These are phyloP conservation scores for Oidium heveae DNA, from an alignment of 2,329 filamentous ascomycete genomes.

Conservation along the genomic window DNA sequence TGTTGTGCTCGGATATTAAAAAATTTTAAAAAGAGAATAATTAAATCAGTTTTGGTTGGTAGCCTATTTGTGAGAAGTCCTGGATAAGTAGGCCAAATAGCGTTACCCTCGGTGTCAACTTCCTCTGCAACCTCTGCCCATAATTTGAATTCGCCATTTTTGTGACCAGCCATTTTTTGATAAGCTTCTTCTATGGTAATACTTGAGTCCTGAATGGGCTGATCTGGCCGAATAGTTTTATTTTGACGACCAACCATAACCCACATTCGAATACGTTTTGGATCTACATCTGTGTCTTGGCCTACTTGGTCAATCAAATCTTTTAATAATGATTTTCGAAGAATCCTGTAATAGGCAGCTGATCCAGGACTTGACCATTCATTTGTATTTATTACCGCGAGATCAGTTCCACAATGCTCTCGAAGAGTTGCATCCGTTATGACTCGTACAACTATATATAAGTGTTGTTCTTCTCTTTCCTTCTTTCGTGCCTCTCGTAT, in stretches of 20 bases:
- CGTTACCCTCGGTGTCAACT: slow-evolving; percentile 38
- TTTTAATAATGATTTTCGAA: slow-evolving; percentile 48
- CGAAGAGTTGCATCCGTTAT: slow-evolving; percentile 64
- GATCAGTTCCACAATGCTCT: slow-evolving; percentile 60
- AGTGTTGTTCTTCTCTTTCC: slow-evolving; percentile 79
- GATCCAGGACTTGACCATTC: slow-evolving; percentile 31
- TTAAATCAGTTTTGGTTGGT: slow-evolving; percentile 32
- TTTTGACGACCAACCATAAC: slow-evolving; percentile 97
- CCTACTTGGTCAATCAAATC: slow-evolving; percentile 52
- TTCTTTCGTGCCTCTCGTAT: slow-evolving; percentile 53
- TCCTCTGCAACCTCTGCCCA: slow-evolving; percentile 65
- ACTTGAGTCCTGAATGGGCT: slow-evolving; percentile 52
- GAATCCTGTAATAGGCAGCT: slow-evolving; percentile 46
- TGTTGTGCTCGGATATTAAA: slow-evolving; percentile 61
- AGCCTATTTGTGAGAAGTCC: slow-evolving; percentile 27
- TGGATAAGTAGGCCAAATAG: slow-evolving; percentile 43
- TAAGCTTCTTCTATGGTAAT: slow-evolving; percentile 57
- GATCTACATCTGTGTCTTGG: slow-evolving; percentile 39
- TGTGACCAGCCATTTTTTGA: slow-evolving; percentile 39
- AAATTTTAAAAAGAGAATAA: slow-evolving; percentile 78
- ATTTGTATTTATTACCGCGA: slow-evolving; percentile 42
- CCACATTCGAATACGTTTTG: slow-evolving; percentile 60
- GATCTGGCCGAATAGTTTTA: slow-evolving; percentile 79
- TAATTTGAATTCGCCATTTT: slow-evolving; percentile 42
- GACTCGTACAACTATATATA: slow-evolving; percentile 68